Percentiles rank a stretch among this genome's conserved stretches.
phyloP scores from a whole-genome alignment of 345 rosid genomes.

The Murraya paniculata region DNA sequence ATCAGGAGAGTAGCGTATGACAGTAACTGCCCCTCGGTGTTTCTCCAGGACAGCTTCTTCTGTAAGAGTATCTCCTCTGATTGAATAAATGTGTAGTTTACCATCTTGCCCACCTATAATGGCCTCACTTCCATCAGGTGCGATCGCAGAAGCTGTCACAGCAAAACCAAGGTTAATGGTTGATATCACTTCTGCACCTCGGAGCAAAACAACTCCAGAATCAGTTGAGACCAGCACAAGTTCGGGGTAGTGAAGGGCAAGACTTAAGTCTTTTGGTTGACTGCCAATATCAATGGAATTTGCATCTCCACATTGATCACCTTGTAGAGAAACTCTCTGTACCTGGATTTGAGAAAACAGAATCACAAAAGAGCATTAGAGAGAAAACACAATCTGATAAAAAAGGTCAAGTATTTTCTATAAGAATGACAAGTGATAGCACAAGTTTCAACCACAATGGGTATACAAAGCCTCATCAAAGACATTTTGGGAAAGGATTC shows the following conservation, averaged over 20 bases:
- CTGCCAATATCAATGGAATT: slow-evolving; percentile 67
- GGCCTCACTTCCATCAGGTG: slow-evolving; percentile 94
- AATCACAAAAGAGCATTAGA: slow-evolving; percentile 5
- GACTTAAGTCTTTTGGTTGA: slow-evolving; percentile 89
- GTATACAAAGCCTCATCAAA: background rate
- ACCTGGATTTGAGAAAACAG: slow-evolving; percentile 37
- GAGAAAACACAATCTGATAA: background rate
- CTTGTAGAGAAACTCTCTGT: slow-evolving; percentile 68
- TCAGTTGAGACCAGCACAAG: slow-evolving; percentile 67
- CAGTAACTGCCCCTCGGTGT: slow-evolving; percentile 86
- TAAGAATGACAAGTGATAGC: background rate
- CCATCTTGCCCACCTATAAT: slow-evolving; percentile 83
- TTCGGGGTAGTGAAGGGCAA: slow-evolving; percentile 65
- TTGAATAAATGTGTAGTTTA: slow-evolving; percentile 67
- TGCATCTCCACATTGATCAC: slow-evolving; percentile 67
- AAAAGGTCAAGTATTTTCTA: background rate
- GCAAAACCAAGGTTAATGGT: slow-evolving; percentile 70
- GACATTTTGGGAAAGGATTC: background rate
- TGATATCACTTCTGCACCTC: slow-evolving; percentile 62
- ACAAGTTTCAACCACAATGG: background rate
- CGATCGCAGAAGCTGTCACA: slow-evolving; percentile 73
- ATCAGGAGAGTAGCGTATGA: slow-evolving; percentile 85
- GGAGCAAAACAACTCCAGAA: slow-evolving; percentile 78
- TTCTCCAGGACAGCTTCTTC: slow-evolving; percentile 85
- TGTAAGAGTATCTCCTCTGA: slow-evolving; percentile 60